Base-by-base conservation (phyloP, 495 filamentous ascomycete genomes). In the Venustampulla echinocandica region DNA sequence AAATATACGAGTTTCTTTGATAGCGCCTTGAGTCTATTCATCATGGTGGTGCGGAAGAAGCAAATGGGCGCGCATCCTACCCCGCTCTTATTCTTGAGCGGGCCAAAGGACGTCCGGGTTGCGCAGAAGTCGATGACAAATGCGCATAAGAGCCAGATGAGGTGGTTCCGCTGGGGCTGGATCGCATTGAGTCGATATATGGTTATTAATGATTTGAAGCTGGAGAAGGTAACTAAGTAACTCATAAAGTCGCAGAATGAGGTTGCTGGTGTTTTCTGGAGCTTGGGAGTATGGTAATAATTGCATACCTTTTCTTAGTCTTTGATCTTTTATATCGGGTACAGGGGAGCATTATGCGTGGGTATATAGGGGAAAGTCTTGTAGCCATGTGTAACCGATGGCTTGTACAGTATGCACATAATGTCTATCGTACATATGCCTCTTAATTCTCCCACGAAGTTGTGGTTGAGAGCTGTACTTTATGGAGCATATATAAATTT, bases 141-240 rank as follows among this genome's bases (percentile, higher is more conserved):
- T 38, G 88, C 80, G 9, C 92, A 98, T 66, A 69, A 77, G 69
- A 96, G 90, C 64, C 92, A 98, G 74, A 98, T 98, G 92, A 74
- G 83, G 28, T 98, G 92, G 92, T 98, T 97, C 60, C 76, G 92
- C 9, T 97, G 87, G 80, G 89, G 88, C 0, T 98, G 92, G 92
- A 93, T 98, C 57, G 71, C 74, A 4, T 54, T 95, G 45, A 88
- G 87, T 48, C 70, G 92, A 48, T 98, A 97, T 67, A 97, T 98
- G 92, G 76, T 85, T 50, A 75, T 98, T 2, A 98, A 98, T 68
- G 90, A 96, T 64, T 59, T 96, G 62, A 75, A 72, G 60, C 67
- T 79, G 55, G 86, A 85, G 65, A 76, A 60, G 40, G 47, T 56
- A 2, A 35, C 38, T 2, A n/a, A n/a, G n/a, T n/a, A n/a, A n/a